Percentiles rank a stretch among this genome's conserved stretches.
Conservation (phyloP, 148 eudicot species). For the Oxyria digyna region DNA sequence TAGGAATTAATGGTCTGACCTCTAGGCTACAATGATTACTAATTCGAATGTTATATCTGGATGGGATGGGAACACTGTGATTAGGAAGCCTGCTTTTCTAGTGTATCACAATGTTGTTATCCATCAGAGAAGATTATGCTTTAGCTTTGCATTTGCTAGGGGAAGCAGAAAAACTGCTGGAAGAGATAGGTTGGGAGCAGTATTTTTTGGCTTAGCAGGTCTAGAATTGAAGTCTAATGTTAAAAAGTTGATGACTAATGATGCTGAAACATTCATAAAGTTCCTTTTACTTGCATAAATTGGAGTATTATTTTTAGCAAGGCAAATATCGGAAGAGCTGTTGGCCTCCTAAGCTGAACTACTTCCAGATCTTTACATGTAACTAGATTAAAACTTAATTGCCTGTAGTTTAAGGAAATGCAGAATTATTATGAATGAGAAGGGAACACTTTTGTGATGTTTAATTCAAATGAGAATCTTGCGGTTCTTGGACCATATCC, state of each 20-base stretch:
- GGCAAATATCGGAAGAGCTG: background rate
- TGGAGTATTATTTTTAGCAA: no score
- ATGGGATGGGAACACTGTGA: background rate
- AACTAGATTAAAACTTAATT: background rate
- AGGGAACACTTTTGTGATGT: background rate
- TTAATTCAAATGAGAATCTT: background rate
- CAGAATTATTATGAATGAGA: background rate
- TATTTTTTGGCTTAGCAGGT: background rate
- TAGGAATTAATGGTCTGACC: background rate
- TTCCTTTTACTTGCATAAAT: background rate
- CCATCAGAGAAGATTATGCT: no score
- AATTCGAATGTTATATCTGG: background rate
- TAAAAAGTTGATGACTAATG: background rate
- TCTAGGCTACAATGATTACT: background rate
- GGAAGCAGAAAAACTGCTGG: background rate
- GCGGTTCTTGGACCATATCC: background rate
- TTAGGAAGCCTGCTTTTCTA: no score
- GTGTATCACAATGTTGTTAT: no score
- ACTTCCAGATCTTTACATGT: background rate
- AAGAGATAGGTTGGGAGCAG: background rate
- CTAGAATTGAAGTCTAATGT: background rate
- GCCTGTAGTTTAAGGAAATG: background rate
- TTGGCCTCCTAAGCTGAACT: background rate
- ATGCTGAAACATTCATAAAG: background rate
- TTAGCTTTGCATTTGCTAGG: no score